Base-by-base conservation (phyloP, 1,139 yeast genomes). In the Kurtzmaniella quercitrusa region DNA sequence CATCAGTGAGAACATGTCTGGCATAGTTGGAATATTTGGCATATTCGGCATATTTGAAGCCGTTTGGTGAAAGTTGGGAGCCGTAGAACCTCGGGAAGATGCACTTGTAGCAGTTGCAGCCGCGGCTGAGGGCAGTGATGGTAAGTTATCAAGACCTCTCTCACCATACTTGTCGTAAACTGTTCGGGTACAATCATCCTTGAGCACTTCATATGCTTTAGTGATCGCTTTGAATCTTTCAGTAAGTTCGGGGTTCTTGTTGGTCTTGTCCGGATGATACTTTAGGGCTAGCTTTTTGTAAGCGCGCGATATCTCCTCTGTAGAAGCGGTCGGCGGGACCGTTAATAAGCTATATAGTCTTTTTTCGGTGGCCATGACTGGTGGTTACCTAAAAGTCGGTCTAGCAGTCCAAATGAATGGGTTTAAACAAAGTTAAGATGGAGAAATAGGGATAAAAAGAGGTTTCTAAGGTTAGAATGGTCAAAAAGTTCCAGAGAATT, bases 221-320 rank as follows among this genome's bases (percentile, higher is more conserved):
- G 74, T 70, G 45, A 69, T 61, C 42, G 62, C 71, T 52, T 72
- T 72, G 52, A 72, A 72, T 50, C 59, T 61, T 50, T 72, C 77
- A 1, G 77, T 71, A 33, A 69, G 52, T 41, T 59, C 63, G 1
- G 74, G 72, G 47, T 72, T 63, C 47, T 68, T 76, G 49, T 71
- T 71, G 14, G 75, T 72, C 50, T 72, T 72, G 50, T 72, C 78
- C 1, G 78, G 78, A 47, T 72, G 78, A 46, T 68, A 72, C 45
- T 56, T 67, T 23, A 72, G 55, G 3, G 77, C 77, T 44, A 63
- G 59, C 47, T 59, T 63, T 47, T 68, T 66, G 48, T 70, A 72
- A 3, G 75, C 60, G 37, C 59, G 59, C 16, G 74, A 59, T 15
- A 72, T 71, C 43, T 70, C 76, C 38, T 71, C 78, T 6, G 52